These are phyloP conservation scores for Pseudevernia furfuracea DNA, from an alignment of 495 filamentous ascomycete species.

Conservation along the genomic window DNA sequence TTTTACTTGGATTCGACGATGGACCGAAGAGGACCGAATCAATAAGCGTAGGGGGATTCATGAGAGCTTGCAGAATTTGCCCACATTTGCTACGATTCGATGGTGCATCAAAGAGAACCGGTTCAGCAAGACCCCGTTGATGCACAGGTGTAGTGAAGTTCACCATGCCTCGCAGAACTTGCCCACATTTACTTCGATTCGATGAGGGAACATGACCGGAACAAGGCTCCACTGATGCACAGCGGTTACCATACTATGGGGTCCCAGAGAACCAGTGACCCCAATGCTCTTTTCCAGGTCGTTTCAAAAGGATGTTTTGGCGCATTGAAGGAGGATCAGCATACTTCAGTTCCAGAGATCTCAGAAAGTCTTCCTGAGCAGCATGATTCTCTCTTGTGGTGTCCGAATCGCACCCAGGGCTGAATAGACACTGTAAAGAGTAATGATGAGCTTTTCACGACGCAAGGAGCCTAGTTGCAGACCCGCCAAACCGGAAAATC, in stretches of 20 bases:
- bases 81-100: not conserved
- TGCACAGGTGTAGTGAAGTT: not conserved
- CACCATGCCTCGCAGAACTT: not conserved
- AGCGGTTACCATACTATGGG: not conserved
- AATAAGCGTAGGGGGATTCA: not conserved
- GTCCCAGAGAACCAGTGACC: not conserved
- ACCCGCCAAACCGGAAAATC: not conserved
- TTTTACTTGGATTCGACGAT: not conserved
- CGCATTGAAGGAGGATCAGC: not conserved
- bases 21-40: not conserved
- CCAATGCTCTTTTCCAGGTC: not conserved
- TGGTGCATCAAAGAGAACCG: not conserved
- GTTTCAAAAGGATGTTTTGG: not conserved
- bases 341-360: not conserved
- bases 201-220: not conserved
- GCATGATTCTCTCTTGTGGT: not conserved
- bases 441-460: not conserved
- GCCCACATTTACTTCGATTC: not conserved
- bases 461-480: not conserved
- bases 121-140: not conserved
- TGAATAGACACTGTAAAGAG: not conserved
- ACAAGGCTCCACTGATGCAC: not conserved
- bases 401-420: not conserved
- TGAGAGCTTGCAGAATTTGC: not conserved
- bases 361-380: not conserved